Evolutionary conservation across 176 grass and related monocot genomes (phyloP).

Genomic region (Saccharum spontaneum): DNA sequence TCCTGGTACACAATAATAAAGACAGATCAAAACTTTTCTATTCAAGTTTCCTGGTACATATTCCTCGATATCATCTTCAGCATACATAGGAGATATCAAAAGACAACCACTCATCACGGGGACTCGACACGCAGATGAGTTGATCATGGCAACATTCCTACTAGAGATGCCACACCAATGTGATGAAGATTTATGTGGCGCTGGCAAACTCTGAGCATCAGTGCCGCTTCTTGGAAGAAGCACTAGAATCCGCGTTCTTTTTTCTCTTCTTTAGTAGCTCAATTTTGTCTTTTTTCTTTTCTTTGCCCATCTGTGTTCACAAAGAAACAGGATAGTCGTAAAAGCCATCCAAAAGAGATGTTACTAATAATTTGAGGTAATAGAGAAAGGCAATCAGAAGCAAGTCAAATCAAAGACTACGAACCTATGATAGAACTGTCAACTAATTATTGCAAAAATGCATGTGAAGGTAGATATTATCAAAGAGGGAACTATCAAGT

Average conservation of each 20-base stretch:
- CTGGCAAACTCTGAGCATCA: background rate
- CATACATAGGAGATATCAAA: constrained; percentile 13
- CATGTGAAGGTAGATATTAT: background rate
- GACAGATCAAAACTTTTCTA: background rate
- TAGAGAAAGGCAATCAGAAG: background rate
- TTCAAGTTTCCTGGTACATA: background rate
- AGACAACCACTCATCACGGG: background rate
- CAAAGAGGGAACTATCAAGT: background rate
- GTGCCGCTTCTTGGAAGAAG: constrained; percentile 37
- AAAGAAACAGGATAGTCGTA: background rate
- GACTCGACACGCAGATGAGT: background rate
- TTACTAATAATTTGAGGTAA: constrained; percentile 8
- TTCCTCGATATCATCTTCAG: background rate
- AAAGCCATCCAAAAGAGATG: background rate
- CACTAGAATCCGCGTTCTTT: constrained; percentile 52
- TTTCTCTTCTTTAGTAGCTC: constrained; percentile 71
- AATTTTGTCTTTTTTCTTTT: constrained; percentile 51
- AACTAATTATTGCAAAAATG: background rate
- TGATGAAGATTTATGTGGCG: background rate
- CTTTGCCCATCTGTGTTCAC: constrained; percentile 44
- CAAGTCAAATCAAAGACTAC: background rate
- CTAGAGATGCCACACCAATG: background rate
- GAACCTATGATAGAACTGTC: background rate
- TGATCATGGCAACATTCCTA: background rate
- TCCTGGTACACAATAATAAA: background rate